Percentiles rank a stretch among this genome's conserved stretches.
Evolutionary conservation across 495 filamentous ascomycete genomes (phyloP).

Genomic region (Penicillium coprophilum): DNA sequence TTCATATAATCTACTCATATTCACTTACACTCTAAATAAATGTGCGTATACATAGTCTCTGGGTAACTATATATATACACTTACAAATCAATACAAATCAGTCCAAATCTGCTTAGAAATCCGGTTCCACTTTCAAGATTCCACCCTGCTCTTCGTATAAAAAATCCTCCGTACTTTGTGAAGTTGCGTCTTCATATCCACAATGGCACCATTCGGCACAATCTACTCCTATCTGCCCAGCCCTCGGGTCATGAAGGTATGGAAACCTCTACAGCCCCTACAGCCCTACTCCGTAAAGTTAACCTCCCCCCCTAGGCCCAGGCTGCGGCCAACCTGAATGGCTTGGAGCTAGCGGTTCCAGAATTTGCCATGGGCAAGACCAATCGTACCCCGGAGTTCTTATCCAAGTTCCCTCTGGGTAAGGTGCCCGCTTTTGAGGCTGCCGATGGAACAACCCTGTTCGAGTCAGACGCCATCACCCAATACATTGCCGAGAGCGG

Average conservation of each 20-base stretch:
- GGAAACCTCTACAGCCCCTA: no score
- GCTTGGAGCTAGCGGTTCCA: slow-evolving; percentile 43
- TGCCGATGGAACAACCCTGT: slow-evolving; percentile 49
- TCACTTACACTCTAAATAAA: no score
- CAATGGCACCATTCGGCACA: slow-evolving; percentile 56
- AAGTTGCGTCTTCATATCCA: no score
- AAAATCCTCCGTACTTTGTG: no score
- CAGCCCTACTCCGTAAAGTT: no score
- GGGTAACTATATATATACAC: no score
- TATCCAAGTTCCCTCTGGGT: slow-evolving; percentile 61
- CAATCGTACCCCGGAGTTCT: slow-evolving; percentile 52
- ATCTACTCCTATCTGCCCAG: slow-evolving; percentile 49
- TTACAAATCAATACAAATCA: no score
- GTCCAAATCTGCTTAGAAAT: slow-evolving; percentile 18
- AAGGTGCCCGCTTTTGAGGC: slow-evolving; percentile 59
- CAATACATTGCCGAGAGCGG: slow-evolving; percentile 54
- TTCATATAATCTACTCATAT: no score
- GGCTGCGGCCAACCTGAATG: slow-evolving; percentile 54
- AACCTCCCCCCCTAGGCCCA: slow-evolving; percentile 36
- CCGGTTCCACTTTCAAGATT: slow-evolving; percentile 24
- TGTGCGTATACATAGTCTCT: no score
- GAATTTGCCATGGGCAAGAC: slow-evolving; percentile 46
- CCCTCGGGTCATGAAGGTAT: slow-evolving; percentile 52
- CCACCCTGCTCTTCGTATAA: slow-evolving; percentile 4
- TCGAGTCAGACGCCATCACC: slow-evolving; percentile 57